These are phyloP conservation scores for Fusarium haematococcum DNA, from an alignment of 2,329 filamentous ascomycete genomes.

Conservation along the genomic window DNA sequence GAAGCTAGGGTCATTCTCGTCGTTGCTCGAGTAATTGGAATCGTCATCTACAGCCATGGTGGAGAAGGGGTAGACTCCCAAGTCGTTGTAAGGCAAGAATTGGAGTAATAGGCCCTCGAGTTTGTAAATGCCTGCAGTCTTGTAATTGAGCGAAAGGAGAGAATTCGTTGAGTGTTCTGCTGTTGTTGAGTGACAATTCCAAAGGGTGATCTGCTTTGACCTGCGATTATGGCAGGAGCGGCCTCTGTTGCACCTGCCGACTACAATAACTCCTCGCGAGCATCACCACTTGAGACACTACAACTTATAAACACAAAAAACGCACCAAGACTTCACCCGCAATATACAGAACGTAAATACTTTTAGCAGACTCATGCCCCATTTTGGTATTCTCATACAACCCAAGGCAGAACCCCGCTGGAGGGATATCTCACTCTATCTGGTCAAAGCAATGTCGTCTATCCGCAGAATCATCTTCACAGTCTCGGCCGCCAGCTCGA, in stretches of 20 bases:
- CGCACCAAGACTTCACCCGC: background rate
- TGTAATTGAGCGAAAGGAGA: background rate
- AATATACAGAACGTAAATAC: constrained; percentile 28
- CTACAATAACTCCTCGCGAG: background rate
- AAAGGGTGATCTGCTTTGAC: background rate
- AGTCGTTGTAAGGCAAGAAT: background rate
- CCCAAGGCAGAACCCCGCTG: constrained; percentile 43
- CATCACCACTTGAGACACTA: background rate
- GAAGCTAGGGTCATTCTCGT: constrained; percentile 38
- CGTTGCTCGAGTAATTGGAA: constrained; percentile 27
- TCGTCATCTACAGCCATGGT: constrained; percentile 31
- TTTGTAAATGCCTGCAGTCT: background rate
- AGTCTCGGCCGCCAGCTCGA: constrained; percentile 96
- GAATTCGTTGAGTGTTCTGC: background rate
- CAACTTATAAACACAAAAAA: background rate
- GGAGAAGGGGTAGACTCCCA: background rate
- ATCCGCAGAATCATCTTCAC: constrained; percentile 91
- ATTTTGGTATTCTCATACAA: constrained; percentile 54
- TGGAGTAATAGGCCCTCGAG: background rate
- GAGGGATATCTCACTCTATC: constrained; percentile 57
- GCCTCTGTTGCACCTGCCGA: background rate
- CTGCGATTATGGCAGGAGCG: constrained; percentile 17
- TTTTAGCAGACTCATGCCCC: constrained; percentile 43
- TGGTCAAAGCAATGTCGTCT: constrained; percentile 74
- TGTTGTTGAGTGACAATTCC: background rate